A percentile compares a stretch with the other conserved stretches of the same genome.
Evolutionary conservation across 306 rosid species (phyloP).

Genomic region (Dalbergia oliveri): DNA sequence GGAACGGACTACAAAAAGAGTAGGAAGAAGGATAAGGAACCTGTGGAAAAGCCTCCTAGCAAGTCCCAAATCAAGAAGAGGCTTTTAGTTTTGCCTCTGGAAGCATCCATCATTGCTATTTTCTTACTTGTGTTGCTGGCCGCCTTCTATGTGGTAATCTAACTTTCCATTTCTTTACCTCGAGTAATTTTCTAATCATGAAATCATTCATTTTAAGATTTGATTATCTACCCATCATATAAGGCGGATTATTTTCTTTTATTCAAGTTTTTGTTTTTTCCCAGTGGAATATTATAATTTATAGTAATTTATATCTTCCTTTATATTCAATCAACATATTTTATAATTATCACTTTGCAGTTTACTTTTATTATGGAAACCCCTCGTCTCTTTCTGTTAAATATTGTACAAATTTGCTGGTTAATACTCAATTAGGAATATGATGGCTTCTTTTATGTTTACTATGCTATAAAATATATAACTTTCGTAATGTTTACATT

Average conservation of each 20-base stretch:
- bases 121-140: constrained; percentile 85
- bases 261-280: background rate
- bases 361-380: constrained; percentile 15
- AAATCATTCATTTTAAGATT: constrained; percentile 30
- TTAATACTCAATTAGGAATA: constrained; percentile 17
- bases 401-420: constrained; percentile 2
- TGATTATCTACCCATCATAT: background rate
- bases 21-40: constrained; percentile 87
- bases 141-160: constrained; percentile 98
- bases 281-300: background rate
- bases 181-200: constrained; percentile 36
- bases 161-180: constrained; percentile 16
- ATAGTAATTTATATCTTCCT: background rate
- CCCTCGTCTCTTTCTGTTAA: constrained; percentile 22
- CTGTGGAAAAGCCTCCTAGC: constrained; percentile 74
- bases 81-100: constrained; percentile 95
- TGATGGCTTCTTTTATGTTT: constrained; percentile 1
- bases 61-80: constrained; percentile 73
- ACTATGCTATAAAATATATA: background rate
- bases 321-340: constrained; percentile 16
- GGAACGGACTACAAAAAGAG: constrained; percentile 83
- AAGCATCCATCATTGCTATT: constrained; percentile 81
- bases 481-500: constrained; percentile 12
- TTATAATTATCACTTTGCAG: constrained; percentile 7
- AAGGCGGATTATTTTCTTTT: constrained; percentile 12